These are phyloP conservation scores for Phytophthora sp. DNA, from an alignment of 352 stramenopile genomes.

Conservation along the genomic window DNA sequence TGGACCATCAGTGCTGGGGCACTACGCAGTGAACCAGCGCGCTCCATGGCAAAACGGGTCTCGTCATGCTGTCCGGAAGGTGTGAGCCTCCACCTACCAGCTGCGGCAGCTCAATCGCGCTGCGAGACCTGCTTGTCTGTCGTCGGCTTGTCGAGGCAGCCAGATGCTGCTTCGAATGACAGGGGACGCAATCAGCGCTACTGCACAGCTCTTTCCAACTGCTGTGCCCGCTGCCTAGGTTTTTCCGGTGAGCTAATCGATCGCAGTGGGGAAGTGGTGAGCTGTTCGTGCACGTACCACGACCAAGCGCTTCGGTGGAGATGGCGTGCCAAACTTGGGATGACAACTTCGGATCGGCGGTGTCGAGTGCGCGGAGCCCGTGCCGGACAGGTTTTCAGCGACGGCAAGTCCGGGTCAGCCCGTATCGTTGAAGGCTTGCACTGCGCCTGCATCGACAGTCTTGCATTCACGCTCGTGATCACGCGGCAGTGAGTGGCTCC, in stretches of 20 bases:
- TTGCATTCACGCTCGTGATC: conserved; percentile 3
- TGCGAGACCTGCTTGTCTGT: conserved; percentile 2
- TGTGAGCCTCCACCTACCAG: conserved; percentile 18
- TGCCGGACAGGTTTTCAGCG: not conserved
- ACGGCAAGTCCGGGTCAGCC: not conserved
- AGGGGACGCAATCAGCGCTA: not conserved
- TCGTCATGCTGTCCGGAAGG: conserved; percentile 1
- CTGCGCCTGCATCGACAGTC: not conserved
- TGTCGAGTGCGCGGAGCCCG: not conserved
- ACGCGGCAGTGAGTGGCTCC: not conserved
- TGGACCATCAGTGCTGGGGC: no score
- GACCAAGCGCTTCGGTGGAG: conserved; percentile 16
- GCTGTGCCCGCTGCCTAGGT: not conserved
- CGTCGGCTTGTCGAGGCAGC: conserved; percentile 24
- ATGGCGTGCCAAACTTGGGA: conserved; percentile 3
- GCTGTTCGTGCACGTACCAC: not conserved
- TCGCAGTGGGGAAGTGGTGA: not conserved
- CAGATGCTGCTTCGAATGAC: conserved; percentile 15
- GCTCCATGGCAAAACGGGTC: conserved; percentile 26
- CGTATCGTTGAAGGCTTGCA: conserved; percentile 17
- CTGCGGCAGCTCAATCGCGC: conserved; percentile 6
- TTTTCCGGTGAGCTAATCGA: conserved; percentile 9
- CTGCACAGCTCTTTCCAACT: conserved; percentile 1
- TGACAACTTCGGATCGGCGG: conserved; percentile 6
- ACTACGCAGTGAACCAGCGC: conserved; percentile 1